Percentiles rank a stretch among this genome's conserved stretches.
phyloP scores from a whole-genome alignment of 306 rosid species.

The Spatholobus suberectus region DNA sequence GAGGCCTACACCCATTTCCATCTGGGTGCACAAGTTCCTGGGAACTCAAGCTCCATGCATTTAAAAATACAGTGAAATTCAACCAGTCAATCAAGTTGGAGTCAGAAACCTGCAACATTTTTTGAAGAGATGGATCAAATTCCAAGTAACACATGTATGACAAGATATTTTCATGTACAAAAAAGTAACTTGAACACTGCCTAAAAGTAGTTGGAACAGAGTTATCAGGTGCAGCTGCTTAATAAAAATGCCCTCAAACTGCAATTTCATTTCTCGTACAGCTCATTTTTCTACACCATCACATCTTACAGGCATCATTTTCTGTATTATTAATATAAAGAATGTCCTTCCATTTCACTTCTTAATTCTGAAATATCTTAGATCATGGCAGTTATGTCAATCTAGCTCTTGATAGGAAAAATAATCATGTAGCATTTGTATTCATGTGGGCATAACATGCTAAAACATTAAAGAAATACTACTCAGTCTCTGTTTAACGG shows the following conservation, averaged over 20 bases:
- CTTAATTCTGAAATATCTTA: background rate
- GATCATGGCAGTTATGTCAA: constrained; percentile 10
- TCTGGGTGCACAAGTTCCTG: constrained; percentile 58
- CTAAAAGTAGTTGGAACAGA: constrained; percentile 22
- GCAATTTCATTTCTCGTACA: constrained; percentile 19
- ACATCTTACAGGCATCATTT: constrained; percentile 19
- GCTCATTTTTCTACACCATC: constrained; percentile 15
- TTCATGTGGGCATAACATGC: background rate
- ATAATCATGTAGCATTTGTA: background rate
- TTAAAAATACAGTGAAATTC: constrained; percentile 81
- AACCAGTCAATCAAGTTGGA: constrained; percentile 86
- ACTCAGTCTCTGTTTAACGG: background rate
- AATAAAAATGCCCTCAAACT: background rate
- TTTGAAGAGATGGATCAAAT: constrained; percentile 33
- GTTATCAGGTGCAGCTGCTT: background rate
- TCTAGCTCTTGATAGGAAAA: constrained; percentile 8
- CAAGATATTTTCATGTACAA: background rate
- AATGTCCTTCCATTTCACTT: constrained; percentile 3
- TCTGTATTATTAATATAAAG: background rate
- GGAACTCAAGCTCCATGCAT: constrained; percentile 84
- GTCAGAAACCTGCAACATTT: constrained; percentile 69
- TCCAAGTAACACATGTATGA: background rate
- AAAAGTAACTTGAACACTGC: background rate
- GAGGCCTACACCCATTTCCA: constrained; percentile 51
- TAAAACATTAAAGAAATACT: background rate